Conservation (phyloP, 2,329 filamentous ascomycete genomes). For the Fusarium sp. region DNA sequence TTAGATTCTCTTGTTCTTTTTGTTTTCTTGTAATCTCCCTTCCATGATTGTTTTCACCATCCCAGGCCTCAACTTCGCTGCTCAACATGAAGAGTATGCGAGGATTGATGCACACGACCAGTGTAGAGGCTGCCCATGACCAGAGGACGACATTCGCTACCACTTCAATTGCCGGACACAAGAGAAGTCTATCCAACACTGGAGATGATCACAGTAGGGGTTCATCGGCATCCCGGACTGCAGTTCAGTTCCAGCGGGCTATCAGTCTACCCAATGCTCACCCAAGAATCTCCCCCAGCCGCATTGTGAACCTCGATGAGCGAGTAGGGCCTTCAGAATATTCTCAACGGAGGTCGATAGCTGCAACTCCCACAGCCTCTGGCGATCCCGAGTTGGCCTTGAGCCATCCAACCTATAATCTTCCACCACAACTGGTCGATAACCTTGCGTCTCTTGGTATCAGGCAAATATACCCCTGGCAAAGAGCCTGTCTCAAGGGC, state of each 20-base stretch:
- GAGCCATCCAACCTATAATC: slow-evolving; percentile 73
- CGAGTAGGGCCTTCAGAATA: slow-evolving; percentile 63
- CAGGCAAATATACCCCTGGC: slow-evolving; percentile 83
- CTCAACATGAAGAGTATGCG: slow-evolving; percentile 58
- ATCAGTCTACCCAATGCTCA: slow-evolving; percentile 52
- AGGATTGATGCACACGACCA: slow-evolving; percentile 65
- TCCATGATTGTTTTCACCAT: slow-evolving; percentile 5
- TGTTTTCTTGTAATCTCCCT: neutral
- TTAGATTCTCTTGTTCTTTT: slow-evolving; percentile 5
- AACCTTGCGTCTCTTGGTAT: slow-evolving; percentile 81
- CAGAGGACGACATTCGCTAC: slow-evolving; percentile 57
- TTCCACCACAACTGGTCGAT: slow-evolving; percentile 72
- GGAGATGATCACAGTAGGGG: slow-evolving; percentile 26
- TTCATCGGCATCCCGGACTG: slow-evolving; percentile 11
- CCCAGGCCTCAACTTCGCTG: neutral
- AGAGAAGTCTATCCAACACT: slow-evolving; percentile 57
- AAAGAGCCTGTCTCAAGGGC: slow-evolving; percentile 80
- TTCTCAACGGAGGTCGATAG: slow-evolving; percentile 68
- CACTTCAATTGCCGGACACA: slow-evolving; percentile 64
- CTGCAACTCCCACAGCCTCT: slow-evolving; percentile 68
- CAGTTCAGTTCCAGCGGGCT: slow-evolving; percentile 54
- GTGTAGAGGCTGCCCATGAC: slow-evolving; percentile 63
- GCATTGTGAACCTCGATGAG: slow-evolving; percentile 59
- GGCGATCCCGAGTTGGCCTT: slow-evolving; percentile 73
- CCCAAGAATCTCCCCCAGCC: slow-evolving; percentile 58